These are phyloP conservation scores for Ramalina peruviana DNA, from an alignment of 495 filamentous ascomycete genomes.

Conservation along the genomic window DNA sequence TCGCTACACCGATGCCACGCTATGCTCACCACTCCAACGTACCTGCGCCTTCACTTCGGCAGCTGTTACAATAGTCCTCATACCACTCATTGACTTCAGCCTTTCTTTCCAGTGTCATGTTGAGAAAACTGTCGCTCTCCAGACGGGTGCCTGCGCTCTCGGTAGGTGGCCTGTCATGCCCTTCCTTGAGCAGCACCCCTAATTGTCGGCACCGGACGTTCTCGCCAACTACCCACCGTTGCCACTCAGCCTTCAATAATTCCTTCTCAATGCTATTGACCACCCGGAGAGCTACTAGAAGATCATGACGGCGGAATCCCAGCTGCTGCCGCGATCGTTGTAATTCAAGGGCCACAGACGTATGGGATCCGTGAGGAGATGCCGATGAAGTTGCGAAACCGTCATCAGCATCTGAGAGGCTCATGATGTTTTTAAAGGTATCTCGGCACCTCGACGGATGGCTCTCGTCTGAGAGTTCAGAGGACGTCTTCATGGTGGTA, in stretches of 20 bases:
- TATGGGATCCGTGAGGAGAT: neutral
- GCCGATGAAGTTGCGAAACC: neutral
- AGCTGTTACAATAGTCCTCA: conserved; percentile 61
- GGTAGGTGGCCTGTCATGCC: conserved; percentile 1
- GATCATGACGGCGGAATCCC: conserved; percentile 75
- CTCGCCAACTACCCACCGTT: conserved; percentile 74
- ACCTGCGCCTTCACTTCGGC: conserved; percentile 20
- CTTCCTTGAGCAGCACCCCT: conserved; percentile 31
- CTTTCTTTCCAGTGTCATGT: conserved; percentile 15
- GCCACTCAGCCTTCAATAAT: conserved; percentile 74
- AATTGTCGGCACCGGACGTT: conserved; percentile 51
- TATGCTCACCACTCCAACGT: neutral
- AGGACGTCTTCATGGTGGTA: conserved; percentile 23
- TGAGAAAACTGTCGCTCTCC: neutral
- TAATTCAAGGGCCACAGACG: conserved; percentile 48
- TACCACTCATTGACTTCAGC: conserved; percentile 47
- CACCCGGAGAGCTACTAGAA: conserved; percentile 78
- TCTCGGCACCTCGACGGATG: conserved; percentile 23
- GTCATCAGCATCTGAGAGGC: conserved; percentile 13
- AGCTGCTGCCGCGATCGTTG: conserved; percentile 67
- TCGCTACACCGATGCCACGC: too few species aligned
- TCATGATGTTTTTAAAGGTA: conserved; percentile 41
- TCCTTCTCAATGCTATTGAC: conserved; percentile 82
- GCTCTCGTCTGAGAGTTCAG: neutral
- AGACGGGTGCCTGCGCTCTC: neutral